A percentile compares a stretch with the other conserved stretches of the same genome.
Conservation (phyloP, 1,284 basidiomycete species). For the Trametes pubescens region DNA sequence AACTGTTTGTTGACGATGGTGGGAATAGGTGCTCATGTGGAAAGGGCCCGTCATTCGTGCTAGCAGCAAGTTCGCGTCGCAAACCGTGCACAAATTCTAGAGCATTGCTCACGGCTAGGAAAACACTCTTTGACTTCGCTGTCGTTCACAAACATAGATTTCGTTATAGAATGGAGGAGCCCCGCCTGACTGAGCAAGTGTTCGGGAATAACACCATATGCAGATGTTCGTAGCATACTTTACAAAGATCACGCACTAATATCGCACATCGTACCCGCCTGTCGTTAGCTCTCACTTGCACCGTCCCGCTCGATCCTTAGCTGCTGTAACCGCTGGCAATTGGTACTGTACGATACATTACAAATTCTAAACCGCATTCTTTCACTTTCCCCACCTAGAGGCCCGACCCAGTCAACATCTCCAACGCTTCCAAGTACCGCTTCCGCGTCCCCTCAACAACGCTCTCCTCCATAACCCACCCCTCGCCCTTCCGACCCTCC, state of each 20-base stretch:
- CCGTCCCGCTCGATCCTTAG: neutral
- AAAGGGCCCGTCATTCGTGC: conserved; percentile 69
- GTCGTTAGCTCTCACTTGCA: conserved; percentile 4
- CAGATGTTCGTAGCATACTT: neutral
- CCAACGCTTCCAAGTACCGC: conserved; percentile 83
- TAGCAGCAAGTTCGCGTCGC: conserved; percentile 63
- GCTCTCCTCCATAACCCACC: conserved; percentile 80
- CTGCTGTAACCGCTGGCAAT: neutral
- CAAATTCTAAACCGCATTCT: conserved; percentile 11
- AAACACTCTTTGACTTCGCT: neutral
- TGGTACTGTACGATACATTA: conserved; percentile 23
- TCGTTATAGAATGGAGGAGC: neutral
- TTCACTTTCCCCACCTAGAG: conserved; percentile 11
- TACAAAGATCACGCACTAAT: conserved; percentile 2
- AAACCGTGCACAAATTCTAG: conserved; percentile 34
- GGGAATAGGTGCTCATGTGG: conserved; percentile 61
- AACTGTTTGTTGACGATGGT: conserved; percentile 6
- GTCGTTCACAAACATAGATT: neutral
- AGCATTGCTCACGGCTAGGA: neutral
- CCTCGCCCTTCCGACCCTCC: conserved; percentile 69
- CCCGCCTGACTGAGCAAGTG: too few relatives aligned
- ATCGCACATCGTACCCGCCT: neutral
- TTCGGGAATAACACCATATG: too few relatives aligned
- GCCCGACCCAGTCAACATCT: conserved; percentile 62
- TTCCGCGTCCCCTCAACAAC: conserved; percentile 81